Percentiles rank a stretch among this genome's conserved stretches.
phyloP scores from a whole-genome alignment of 1,139 yeast genomes.

The Candida dubliniensis region DNA sequence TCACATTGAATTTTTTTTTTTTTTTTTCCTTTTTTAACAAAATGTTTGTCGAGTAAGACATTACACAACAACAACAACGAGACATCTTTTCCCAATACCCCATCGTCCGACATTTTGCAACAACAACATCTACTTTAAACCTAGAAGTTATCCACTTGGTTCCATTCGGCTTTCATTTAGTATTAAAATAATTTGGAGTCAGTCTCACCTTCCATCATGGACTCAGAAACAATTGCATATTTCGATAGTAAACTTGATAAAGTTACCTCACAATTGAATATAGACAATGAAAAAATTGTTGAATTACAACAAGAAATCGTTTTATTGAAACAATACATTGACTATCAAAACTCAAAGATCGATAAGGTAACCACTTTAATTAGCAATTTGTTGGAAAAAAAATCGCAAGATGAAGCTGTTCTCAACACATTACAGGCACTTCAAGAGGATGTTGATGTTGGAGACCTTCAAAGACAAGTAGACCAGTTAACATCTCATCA shows the following conservation, averaged over 20 bases:
- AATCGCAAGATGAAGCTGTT: conserved; percentile 32
- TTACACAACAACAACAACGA: conserved; percentile 1
- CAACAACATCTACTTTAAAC: not conserved
- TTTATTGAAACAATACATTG: conserved; percentile 38
- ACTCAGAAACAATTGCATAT: conserved; percentile 8
- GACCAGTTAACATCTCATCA: conserved; percentile 9
- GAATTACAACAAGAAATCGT: conserved; percentile 33
- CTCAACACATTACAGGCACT: conserved; percentile 27
- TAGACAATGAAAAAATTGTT: conserved; percentile 24
- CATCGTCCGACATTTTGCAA: conserved; percentile 20
- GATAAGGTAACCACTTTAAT: conserved; percentile 39
- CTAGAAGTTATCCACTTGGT: too few species aligned
- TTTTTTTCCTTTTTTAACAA: not conserved
- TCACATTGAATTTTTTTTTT: not conserved
- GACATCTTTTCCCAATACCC: not conserved
- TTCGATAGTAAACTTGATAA: conserved; percentile 16
- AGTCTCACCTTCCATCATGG: not conserved
- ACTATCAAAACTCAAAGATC: conserved; percentile 39
- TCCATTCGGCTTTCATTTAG: too few species aligned
- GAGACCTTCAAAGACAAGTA: conserved; percentile 15
- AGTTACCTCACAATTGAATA: conserved; percentile 14
- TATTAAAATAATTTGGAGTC: not conserved
- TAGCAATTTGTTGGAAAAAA: conserved; percentile 34
- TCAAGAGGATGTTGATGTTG: conserved; percentile 25
- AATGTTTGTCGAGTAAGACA: not conserved